Conservation (phyloP, 805 yeast genomes). For the Wickerhamomyces pijperi region DNA sequence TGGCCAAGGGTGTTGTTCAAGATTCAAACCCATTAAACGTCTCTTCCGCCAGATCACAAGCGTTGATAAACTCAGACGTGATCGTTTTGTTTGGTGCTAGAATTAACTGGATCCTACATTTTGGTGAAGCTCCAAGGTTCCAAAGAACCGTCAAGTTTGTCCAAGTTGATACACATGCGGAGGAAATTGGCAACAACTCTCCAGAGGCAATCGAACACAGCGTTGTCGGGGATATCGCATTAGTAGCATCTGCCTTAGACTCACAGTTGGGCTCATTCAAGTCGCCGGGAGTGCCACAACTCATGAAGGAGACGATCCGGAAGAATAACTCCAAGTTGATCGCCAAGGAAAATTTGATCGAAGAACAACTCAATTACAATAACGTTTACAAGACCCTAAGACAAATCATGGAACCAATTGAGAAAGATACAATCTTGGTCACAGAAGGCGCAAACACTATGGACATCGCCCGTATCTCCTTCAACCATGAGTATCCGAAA, state of each 20-base stretch:
- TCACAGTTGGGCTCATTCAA: constrained; percentile 17
- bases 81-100: constrained; percentile 54
- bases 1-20: constrained; percentile 64
- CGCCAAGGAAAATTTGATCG: constrained; percentile 21
- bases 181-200: constrained; percentile 40
- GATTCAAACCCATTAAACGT: constrained; percentile 38
- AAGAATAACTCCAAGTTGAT: constrained; percentile 23
- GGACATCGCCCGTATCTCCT: constrained; percentile 58
- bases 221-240: constrained; percentile 43
- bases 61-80: constrained; percentile 45
- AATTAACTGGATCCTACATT: constrained; percentile 65
- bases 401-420: constrained; percentile 22
- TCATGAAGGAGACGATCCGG: constrained; percentile 18
- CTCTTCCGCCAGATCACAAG: constrained; percentile 56
- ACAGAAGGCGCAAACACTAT: constrained; percentile 73
- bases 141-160: constrained; percentile 33
- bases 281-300: constrained; percentile 21
- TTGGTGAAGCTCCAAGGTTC: constrained; percentile 49
- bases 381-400: constrained; percentile 41
- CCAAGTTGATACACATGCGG: constrained; percentile 44
- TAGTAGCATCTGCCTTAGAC: constrained; percentile 28
- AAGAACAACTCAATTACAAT: constrained; percentile 31
- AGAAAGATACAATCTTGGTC: constrained; percentile 30
- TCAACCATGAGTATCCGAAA: constrained; percentile 40
- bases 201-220: constrained; percentile 26